Base-by-base conservation (phyloP, 805 yeast genomes). In the Kazachstania taianensis region DNA sequence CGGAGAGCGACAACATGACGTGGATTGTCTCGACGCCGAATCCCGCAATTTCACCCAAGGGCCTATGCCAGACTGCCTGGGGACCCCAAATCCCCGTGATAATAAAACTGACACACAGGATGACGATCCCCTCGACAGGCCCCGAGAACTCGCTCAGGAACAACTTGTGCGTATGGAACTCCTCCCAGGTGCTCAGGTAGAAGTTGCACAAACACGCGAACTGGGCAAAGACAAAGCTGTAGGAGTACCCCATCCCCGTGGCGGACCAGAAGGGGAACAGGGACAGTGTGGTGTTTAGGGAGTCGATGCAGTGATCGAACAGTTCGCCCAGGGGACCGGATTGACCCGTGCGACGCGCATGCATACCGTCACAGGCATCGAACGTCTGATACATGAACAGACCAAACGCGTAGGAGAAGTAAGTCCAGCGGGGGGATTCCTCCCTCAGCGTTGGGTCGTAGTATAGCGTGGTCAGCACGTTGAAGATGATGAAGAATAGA, bases 281-380 rank as follows among this genome's bases (percentile, higher is more conserved):
- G 5, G 92, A 87, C 37, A 89, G 66, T 0, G 94, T 79, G 5
- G 97, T 87, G 54, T 84, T 84, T 36, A 76, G 55, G 1, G 81
- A 75, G 50, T 76, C 82, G 28, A 75, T 71, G 41, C 96, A 87
- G 53, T 87, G 97, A 53, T 87, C 97, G 55, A 89, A 89, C 39
- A 87, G 66, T 55, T 87, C 97, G 28, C 97, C 97, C 49, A 87
- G 63, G 1, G 97, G 97, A 3, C 96, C 94, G 41, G 84, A 73
- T 59, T 86, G 94, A n/a, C 94, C 94, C 1, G 97, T 89, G 52
- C 89, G 75, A 54, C 97, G 77, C 17, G 96, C 96, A 57, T 87
- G 97, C 46, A 81, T 73, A 7, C 97, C 97, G 59, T 87, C 97
- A 57, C 95, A 83, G 1, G 96, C 95, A 59, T 87, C 97, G 55